Evolutionary conservation across 257 asterid species (phyloP).

Genomic region (Penstemon davidsonii): DNA sequence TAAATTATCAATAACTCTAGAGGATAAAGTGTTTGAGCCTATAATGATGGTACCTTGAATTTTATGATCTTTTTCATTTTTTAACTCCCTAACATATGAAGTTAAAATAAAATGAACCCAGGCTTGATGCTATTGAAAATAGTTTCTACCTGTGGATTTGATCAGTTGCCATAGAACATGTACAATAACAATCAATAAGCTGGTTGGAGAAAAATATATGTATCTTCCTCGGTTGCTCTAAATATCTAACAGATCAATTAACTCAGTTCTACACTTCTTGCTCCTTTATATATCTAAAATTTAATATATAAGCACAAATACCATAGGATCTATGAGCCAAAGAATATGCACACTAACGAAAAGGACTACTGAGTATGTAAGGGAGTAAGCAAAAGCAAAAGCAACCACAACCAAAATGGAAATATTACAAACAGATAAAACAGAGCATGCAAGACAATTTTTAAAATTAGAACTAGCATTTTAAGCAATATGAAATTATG

Average conservation of each 20-base stretch:
- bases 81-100: neutral
- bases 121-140: too few species aligned
- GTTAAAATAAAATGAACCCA: too few species aligned
- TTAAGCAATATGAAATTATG: neutral
- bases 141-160: too few species aligned
- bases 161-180: too few species aligned
- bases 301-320: neutral
- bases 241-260: neutral
- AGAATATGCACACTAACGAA: neutral
- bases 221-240: neutral
- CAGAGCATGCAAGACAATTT: constrained; percentile 4
- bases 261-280: constrained; percentile 1
- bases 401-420: neutral
- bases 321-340: neutral
- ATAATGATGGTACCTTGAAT: neutral
- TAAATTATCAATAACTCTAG: too few species aligned
- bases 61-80: constrained; percentile 1
- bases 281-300: neutral
- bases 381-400: neutral
- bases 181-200: neutral
- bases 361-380: neutral
- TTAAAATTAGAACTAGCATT: neutral
- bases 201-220: neutral
- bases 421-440: neutral
- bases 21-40: neutral